A percentile compares a stretch with the other conserved stretches of the same genome.
phyloP scores from a whole-genome alignment of 768 basidiomycete genomes.

The Tricholomella constricta region DNA sequence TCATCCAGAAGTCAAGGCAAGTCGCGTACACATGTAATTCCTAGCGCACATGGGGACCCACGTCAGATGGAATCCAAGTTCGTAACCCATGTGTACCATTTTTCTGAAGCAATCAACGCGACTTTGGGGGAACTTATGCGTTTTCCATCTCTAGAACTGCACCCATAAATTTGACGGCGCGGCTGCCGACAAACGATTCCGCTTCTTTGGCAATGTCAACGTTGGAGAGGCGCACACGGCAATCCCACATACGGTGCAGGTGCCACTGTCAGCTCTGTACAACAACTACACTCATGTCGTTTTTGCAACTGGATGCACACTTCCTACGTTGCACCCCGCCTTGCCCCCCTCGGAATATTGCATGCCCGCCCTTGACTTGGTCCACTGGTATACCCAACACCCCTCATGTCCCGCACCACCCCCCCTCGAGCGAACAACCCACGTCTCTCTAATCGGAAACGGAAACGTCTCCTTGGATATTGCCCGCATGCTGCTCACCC shows the following conservation, averaged over 20 bases:
- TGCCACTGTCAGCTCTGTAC: slow-evolving; percentile 65
- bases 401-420: slow-evolving; percentile 67
- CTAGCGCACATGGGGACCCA: not conserved
- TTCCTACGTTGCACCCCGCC: slow-evolving; percentile 59
- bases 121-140: slow-evolving; percentile 3
- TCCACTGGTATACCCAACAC: slow-evolving; percentile 97
- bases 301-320: slow-evolving; percentile 83
- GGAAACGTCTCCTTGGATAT: slow-evolving; percentile 95
- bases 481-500: slow-evolving; percentile 84
- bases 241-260: slow-evolving; percentile 52
- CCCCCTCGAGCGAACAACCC: slow-evolving; percentile 60
- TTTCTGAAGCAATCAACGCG: no score
- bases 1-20: slow-evolving; percentile 95
- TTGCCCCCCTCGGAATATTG: slow-evolving; percentile 50
- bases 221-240: slow-evolving; percentile 39
- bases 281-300: slow-evolving; percentile 83
- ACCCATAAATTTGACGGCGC: slow-evolving; percentile 90
- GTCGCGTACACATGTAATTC: slow-evolving; percentile 11
- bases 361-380: slow-evolving; percentile 78
- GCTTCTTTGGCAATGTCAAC: slow-evolving; percentile 91
- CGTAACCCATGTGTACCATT: no score
- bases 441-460: slow-evolving; percentile 88
- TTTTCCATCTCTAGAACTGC: slow-evolving; percentile 69
- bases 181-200: slow-evolving; percentile 77
- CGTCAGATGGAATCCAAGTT: slow-evolving; percentile 5